Conservation (phyloP, 2,329 filamentous ascomycete genomes). For the Microascus cirrosus region DNA sequence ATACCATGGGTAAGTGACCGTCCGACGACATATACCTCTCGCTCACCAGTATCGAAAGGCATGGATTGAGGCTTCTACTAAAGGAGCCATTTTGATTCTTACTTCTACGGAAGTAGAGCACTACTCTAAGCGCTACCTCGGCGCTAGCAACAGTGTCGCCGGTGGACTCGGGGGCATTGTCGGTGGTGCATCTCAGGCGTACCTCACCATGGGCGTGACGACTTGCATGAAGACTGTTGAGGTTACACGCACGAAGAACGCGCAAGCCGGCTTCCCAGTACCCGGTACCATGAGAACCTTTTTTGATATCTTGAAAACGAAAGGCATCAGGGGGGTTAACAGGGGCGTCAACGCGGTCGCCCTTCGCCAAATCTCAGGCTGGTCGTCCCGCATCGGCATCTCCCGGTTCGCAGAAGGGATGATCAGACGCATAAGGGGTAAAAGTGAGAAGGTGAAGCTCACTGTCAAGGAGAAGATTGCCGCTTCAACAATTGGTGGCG, state of each 20-base stretch:
- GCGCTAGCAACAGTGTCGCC: not conserved
- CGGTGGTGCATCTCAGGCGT: conserved; percentile 8
- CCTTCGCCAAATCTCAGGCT: conserved; percentile 7
- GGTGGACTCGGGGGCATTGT: conserved; percentile 7
- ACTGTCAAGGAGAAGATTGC: conserved; percentile 5
- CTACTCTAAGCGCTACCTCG: not conserved
- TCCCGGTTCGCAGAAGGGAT: conserved; percentile 7
- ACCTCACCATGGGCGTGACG: conserved; percentile 9
- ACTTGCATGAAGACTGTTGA: conserved; percentile 10
- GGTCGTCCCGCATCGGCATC: conserved; percentile 10
- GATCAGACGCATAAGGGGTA: conserved; percentile 4
- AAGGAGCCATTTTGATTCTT: conserved; percentile 3
- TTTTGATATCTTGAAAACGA: conserved; percentile 7
- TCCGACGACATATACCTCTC: not conserved
- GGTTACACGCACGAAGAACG: conserved; percentile 5
- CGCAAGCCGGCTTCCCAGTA: not conserved
- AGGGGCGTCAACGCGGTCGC: conserved; percentile 9
- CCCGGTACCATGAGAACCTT: conserved; percentile 7
- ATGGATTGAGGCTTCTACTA: conserved; percentile 7
- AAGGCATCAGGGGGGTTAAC: conserved; percentile 9
- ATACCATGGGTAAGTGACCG: conserved; percentile 8
- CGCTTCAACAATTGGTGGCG: conserved; percentile 7
- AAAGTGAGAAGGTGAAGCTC: conserved; percentile 2
- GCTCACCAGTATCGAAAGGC: not conserved
- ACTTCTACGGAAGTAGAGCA: not conserved